Evolutionary conservation across 176 grass and related monocot species (phyloP).

Genomic region (Musa schizocarpa): DNA sequence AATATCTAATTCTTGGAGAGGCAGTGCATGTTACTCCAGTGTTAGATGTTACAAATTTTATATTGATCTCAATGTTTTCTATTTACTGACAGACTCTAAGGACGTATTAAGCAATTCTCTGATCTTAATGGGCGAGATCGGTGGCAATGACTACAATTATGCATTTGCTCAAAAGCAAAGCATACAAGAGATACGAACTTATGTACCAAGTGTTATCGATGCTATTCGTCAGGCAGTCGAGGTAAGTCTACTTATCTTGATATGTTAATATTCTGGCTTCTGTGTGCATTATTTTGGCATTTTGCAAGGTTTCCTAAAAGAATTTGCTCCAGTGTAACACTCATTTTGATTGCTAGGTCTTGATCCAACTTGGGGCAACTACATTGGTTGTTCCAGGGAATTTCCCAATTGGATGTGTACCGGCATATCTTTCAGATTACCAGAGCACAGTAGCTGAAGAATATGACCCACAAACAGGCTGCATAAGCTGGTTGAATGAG

Average conservation of each 20-base stretch:
- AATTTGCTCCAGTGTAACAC: background rate
- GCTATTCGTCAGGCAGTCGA: background rate
- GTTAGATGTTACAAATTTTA: background rate
- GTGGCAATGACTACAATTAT: conserved; percentile 8
- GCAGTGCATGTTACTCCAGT: background rate
- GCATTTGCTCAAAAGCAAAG: background rate
- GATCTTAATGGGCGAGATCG: conserved; percentile 8
- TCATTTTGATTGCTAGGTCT: background rate
- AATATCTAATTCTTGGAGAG: background rate
- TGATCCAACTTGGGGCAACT: background rate
- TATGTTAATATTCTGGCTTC: background rate
- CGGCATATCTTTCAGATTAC: background rate
- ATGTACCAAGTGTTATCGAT: background rate
- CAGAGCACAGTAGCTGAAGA: background rate
- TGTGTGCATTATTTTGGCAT: background rate
- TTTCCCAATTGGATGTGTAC: background rate
- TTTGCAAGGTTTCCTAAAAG: too few species aligned
- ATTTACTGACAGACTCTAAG: background rate
- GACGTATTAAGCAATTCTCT: background rate
- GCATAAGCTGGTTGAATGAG: background rate
- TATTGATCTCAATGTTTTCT: background rate
- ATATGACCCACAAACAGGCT: conserved; percentile 4
- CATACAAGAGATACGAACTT: background rate
- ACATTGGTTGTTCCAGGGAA: conserved; percentile 1
- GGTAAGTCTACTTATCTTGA: background rate